Percentiles rank a stretch among this genome's conserved stretches.
Evolutionary conservation across 2,329 filamentous ascomycete genomes (phyloP).

Genomic region (Clonostachys rhizophaga): DNA sequence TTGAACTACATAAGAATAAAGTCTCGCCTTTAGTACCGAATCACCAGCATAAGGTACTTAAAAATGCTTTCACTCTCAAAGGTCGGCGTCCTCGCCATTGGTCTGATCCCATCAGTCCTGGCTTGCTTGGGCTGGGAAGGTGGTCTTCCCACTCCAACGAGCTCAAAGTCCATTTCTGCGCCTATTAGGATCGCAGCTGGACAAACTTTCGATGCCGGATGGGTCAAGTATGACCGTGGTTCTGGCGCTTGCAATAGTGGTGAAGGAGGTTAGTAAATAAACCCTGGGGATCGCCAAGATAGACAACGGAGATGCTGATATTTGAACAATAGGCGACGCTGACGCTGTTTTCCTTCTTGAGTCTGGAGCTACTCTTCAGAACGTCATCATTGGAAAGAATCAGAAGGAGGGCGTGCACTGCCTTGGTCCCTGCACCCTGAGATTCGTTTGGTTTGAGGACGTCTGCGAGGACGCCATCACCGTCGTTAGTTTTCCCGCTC

Average conservation of each 20-base stretch:
- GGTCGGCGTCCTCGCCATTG: too few relatives aligned
- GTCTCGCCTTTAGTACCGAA: too few relatives aligned
- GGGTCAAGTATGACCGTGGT: conserved; percentile 28
- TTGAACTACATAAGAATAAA: too few relatives aligned
- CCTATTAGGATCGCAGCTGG: conserved; percentile 23
- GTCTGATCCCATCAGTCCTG: conserved; percentile 8
- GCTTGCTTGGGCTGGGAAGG: conserved; percentile 17
- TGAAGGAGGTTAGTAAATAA: conserved; percentile 24
- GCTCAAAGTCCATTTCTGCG: conserved; percentile 15
- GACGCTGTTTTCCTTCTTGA: conserved; percentile 34
- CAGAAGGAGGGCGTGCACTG: conserved; percentile 38
- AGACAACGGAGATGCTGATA: neutral
- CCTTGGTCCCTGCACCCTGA: conserved; percentile 28
- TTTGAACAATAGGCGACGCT: conserved; percentile 1
- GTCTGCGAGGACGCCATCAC: conserved; percentile 36
- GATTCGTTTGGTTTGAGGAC: conserved; percentile 40
- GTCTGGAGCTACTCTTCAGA: conserved; percentile 29
- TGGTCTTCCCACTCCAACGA: conserved; percentile 18
- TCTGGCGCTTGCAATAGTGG: conserved; percentile 29
- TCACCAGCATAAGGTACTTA: too few relatives aligned
- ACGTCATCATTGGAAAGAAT: conserved; percentile 35
- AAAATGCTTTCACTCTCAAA: too few relatives aligned
- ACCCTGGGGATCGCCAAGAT: too few relatives aligned
- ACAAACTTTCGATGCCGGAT: conserved; percentile 21
- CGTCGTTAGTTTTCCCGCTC: conserved; percentile 7